Evolutionary conservation across 2,329 filamentous ascomycete species (phyloP).

Genomic region (Monilinia laxa): DNA sequence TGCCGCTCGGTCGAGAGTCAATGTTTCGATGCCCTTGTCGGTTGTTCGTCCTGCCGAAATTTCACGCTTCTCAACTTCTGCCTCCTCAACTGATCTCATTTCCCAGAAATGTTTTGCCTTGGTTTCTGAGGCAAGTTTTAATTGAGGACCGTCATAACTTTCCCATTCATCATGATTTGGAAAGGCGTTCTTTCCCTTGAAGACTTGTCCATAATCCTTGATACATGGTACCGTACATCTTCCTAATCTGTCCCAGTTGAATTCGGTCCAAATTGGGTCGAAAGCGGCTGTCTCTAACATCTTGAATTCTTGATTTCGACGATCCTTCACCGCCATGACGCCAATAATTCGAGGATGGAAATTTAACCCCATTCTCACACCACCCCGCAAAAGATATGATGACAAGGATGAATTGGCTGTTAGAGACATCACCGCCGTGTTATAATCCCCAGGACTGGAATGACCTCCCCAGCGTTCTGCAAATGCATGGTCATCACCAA

Average conservation of each 20-base stretch:
- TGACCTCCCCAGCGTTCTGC: constrained; percentile 57
- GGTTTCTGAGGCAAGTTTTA: constrained; percentile 39
- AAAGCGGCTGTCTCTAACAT: constrained; percentile 59
- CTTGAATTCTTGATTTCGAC: constrained; percentile 51
- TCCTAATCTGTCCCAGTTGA: constrained; percentile 53
- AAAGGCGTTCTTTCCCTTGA: constrained; percentile 49
- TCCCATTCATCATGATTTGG: constrained; percentile 53
- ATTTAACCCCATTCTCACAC: constrained; percentile 57
- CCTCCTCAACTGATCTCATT: constrained; percentile 27
- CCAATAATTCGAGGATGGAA: constrained; percentile 56
- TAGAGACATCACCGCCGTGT: constrained; percentile 56
- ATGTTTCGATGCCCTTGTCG: constrained; percentile 14
- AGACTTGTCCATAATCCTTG: constrained; percentile 52
- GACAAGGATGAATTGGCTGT: constrained; percentile 56
- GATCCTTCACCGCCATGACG: constrained; percentile 57
- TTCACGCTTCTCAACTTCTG: constrained; percentile 24
- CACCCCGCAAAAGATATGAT: constrained; percentile 54
- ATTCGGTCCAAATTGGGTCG: constrained; percentile 58
- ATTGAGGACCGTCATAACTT: constrained; percentile 48
- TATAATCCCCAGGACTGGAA: constrained; percentile 53
- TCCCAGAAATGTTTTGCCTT: constrained; percentile 35
- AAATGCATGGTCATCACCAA: constrained; percentile 51
- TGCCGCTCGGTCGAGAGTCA: constrained; percentile 32
- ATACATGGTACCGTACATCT: constrained; percentile 55
- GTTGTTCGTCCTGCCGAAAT: constrained; percentile 27